These are phyloP conservation scores for Kewa caespitosa DNA, from an alignment of 179 eudicot genomes.

Conservation along the genomic window DNA sequence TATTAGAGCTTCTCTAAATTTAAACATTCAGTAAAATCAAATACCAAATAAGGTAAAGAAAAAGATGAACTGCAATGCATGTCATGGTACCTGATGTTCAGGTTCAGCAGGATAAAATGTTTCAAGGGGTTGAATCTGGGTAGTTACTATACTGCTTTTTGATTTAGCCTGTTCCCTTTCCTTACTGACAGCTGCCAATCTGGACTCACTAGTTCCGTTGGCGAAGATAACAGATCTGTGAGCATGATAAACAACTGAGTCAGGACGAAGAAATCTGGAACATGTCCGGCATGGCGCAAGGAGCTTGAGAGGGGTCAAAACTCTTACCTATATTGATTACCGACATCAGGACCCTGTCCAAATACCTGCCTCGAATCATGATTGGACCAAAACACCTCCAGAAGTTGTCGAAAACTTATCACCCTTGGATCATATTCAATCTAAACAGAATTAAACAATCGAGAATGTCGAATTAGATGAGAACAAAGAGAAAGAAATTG, in stretches of 20 bases:
- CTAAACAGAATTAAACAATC: constrained; percentile 37
- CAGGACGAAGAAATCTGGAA: not conserved
- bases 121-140: constrained; percentile 86
- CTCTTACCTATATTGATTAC: constrained; percentile 85
- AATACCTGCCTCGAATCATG: constrained; percentile 98
- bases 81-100: constrained; percentile 75
- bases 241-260: constrained; percentile 13
- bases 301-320: not conserved
- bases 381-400: constrained; percentile 95
- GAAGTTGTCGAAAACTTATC: constrained; percentile 67
- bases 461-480: not conserved
- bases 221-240: constrained; percentile 89
- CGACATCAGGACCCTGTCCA: constrained; percentile 99
- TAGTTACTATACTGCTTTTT: constrained; percentile 70
- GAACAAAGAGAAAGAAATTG: not conserved
- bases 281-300: not conserved
- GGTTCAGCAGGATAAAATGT: constrained; percentile 87
- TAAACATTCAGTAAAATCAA: not conserved
- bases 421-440: constrained; percentile 80
- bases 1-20: not conserved
- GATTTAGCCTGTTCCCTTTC: constrained; percentile 88
- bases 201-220: constrained; percentile 81
- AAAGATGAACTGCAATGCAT: not conserved
- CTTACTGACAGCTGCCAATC: constrained; percentile 79
- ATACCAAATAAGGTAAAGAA: not conserved